Conservation (phyloP, 2,329 filamentous ascomycete genomes). For the Alternaria postmessia region DNA sequence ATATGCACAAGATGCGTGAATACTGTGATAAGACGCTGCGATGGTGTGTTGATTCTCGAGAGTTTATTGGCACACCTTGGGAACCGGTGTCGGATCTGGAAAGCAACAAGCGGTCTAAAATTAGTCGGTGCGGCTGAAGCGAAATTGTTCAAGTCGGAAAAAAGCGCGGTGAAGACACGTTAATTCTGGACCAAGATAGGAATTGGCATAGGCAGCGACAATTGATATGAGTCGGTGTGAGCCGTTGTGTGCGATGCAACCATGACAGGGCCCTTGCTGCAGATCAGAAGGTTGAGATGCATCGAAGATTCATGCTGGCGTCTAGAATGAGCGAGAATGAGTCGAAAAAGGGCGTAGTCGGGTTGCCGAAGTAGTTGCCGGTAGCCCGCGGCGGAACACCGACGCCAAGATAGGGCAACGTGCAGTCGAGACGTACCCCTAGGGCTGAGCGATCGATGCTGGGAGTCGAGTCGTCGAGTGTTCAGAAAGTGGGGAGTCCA, state of each 20-base stretch:
- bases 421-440: too few species aligned
- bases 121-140: background rate
- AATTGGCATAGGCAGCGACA: background rate
- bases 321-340: conserved; percentile 14
- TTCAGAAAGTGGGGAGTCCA: background rate
- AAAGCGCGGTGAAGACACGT: background rate
- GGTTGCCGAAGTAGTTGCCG: background rate
- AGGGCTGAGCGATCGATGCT: background rate
- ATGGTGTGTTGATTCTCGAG: background rate
- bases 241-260: background rate
- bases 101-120: background rate
- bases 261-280: background rate
- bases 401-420: background rate
- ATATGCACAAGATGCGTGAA: background rate
- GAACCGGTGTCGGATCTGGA: background rate
- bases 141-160: background rate
- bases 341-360: conserved; percentile 3
- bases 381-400: background rate
- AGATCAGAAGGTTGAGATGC: background rate
- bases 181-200: background rate
- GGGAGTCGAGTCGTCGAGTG: background rate
- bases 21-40: background rate
- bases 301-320: conserved; percentile 1
- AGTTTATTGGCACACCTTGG: background rate
- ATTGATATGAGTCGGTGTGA: too few species aligned